Base-by-base conservation (phyloP, 176 grass and related monocot genomes). In the Ampelocalamus luodianensis region DNA sequence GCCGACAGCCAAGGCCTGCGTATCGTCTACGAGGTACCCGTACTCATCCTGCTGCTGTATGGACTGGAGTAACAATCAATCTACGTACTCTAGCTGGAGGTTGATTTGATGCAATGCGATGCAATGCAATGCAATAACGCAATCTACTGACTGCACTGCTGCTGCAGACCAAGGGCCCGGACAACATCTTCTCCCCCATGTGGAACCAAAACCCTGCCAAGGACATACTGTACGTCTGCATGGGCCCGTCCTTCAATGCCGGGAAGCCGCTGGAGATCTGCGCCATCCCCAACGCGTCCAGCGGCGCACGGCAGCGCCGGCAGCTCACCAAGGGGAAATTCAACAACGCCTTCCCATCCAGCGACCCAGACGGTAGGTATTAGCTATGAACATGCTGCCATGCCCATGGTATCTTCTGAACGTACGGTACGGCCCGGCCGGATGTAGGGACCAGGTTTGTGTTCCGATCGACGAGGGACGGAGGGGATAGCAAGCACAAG, bases 141-240 rank as follows among this genome's bases (percentile, higher is more conserved):
- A 29, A 29, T 29, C 29, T 29, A 29, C 29, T 29, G 29, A n/a
- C n/a, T n/a, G n/a, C n/a, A n/a, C n/a, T n/a, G n/a, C n/a, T n/a
- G n/a, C 32, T 34, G 32, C 39, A 70, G 87, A 65, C 46, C 17
- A 65, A 55, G 6, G 58, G 48, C 3, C 6, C 68, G 0, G 42
- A 87, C 74, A 80, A 1, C 67, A 36, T 73, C 39, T 91, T 91
- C 80, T 39, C 79, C 0, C 62, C 85, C 5, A 32, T 38, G 42
- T 91, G 89, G 89, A 91, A 84, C 89, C 89, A 91, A 13, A 91
- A 91, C 20, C 32, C 88, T 0, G 72, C 55, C 1, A 58, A 15
- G 48, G 89, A 88, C 40, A 80, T 55, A 1, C n/a, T 91, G 0
- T 91, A 91, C 49, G 60, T 91, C 18, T 91, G 85, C 16, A 37